phyloP scores from a whole-genome alignment of 2,329 filamentous ascomycete genomes.

The Penicillium sp. region DNA sequence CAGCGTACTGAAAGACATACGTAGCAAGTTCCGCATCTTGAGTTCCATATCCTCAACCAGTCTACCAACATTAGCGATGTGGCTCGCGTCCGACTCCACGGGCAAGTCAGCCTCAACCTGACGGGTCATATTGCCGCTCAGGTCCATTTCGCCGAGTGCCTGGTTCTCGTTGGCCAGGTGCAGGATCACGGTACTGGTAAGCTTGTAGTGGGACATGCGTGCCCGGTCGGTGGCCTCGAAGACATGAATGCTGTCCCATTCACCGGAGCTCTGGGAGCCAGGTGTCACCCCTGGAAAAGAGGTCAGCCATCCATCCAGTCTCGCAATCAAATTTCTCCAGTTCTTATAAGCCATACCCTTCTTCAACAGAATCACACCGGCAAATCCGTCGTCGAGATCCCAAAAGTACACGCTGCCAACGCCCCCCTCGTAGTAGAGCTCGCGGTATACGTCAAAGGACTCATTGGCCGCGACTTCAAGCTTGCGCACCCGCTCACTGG shows the following conservation, averaged over 20 bases:
- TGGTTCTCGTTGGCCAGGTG: constrained; percentile 70
- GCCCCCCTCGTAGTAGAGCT: constrained; percentile 89
- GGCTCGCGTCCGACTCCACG: constrained; percentile 84
- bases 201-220: constrained; percentile 91
- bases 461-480: constrained; percentile 95
- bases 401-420: constrained; percentile 97
- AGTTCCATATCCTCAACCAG: constrained; percentile 99
- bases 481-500: constrained; percentile 84
- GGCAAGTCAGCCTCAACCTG: constrained; percentile 91
- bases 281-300: constrained; percentile 58
- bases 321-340: too few species aligned
- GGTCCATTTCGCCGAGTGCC: constrained; percentile 78
- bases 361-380: constrained; percentile 91
- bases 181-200: constrained; percentile 94
- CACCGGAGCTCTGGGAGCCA: constrained; percentile 67
- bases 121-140: constrained; percentile 96
- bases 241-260: constrained; percentile 98
- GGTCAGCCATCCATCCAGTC: constrained; percentile 5
- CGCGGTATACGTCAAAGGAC: constrained; percentile 93
- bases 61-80: constrained; percentile 91
- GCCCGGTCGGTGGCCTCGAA: constrained; percentile 94
- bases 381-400: constrained; percentile 97
- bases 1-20: constrained; percentile 29
- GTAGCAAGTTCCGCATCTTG: constrained; percentile 96
- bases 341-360: constrained; percentile 64